Conservation (phyloP, 805 yeast genomes). For the Candida dajiaensis region DNA sequence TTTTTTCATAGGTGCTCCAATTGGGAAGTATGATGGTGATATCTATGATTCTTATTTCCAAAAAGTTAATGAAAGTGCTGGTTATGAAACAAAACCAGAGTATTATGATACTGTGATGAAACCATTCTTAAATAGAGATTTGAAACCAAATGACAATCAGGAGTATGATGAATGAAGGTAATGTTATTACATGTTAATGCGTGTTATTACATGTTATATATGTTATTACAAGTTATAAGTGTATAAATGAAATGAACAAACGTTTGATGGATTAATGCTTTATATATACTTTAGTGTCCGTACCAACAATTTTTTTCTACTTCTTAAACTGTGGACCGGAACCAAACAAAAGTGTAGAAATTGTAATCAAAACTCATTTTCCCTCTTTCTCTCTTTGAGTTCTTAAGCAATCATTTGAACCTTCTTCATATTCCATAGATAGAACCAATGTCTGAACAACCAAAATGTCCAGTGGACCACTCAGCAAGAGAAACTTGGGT, state of each 20-base stretch:
- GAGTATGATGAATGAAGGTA: slow-evolving; percentile 1
- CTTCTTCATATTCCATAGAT: no score
- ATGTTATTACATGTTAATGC: neutral
- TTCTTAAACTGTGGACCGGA: no score
- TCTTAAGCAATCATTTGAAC: no score
- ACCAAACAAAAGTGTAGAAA: no score
- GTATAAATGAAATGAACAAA: no score
- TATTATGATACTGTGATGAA: slow-evolving; percentile 15
- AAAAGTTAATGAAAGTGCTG: slow-evolving; percentile 41
- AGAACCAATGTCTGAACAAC: slow-evolving; percentile 14
- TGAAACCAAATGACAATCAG: slow-evolving; percentile 17
- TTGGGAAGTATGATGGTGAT: slow-evolving; percentile 78
- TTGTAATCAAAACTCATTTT: no score
- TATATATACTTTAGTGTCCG: neutral
- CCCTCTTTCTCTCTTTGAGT: no score
- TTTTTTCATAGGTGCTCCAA: slow-evolving; percentile 73
- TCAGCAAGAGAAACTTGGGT: slow-evolving; percentile 18
- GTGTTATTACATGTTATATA: no score
- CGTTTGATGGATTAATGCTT: no score
- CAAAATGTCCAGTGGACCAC: slow-evolving; percentile 51
- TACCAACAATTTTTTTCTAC: neutral
- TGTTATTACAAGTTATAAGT: no score
- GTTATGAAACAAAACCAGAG: slow-evolving; percentile 54
- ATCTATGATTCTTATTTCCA: slow-evolving; percentile 74
- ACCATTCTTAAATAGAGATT: slow-evolving; percentile 19